Base-by-base conservation (phyloP, 2,329 filamentous ascomycete genomes). In the Lachnellula willkommii region DNA sequence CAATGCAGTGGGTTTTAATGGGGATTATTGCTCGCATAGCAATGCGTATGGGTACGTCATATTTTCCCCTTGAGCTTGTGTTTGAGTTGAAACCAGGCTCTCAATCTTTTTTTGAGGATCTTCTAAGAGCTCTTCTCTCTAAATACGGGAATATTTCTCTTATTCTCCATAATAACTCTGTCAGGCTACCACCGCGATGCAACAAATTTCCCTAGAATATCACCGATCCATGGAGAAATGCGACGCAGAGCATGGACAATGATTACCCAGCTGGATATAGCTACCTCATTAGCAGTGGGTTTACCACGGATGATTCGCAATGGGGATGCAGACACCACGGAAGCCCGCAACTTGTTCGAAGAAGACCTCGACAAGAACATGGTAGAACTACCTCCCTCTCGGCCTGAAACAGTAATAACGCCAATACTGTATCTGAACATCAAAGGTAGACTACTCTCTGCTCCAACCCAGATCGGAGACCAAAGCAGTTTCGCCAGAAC, bases 221-320 rank as follows among this genome's bases (percentile, higher is more conserved):
- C 76, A 1, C 69, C 75, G 0, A 82, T 78, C 55, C 73, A 80
- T 50, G 77, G 75, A 12, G 79, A 82, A 69, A 90, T 87, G 81
- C 76, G 84, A 58, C 75, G 83, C 32, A 74, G 84, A 56, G 68
- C 77, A 63, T 82, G 80, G 80, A 76, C 77, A 54, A 71, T 80
- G 59, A 74, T 75, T 8, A 69, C 75, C 24, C 81, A 85, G 63
- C 75, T 85, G 39, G 85, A 88, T 65, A 68, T 84, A 2, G 68
- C 87, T 4, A 82, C 85, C 24, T 80, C 82, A 1, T 85, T 84
- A 64, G 83, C 88, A 65, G 75, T 86, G 57, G 85, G 85, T 1
- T 73, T 88, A 51, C 85, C 85, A 2, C 79, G 79, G 63, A 83
- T 88, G 80, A 76, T 88, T 48, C 77, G 82, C 57, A 75, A 77